A percentile compares a stretch with the other conserved stretches of the same genome.
Conservation (phyloP, 768 basidiomycete genomes). For the Pholiota conissans region DNA sequence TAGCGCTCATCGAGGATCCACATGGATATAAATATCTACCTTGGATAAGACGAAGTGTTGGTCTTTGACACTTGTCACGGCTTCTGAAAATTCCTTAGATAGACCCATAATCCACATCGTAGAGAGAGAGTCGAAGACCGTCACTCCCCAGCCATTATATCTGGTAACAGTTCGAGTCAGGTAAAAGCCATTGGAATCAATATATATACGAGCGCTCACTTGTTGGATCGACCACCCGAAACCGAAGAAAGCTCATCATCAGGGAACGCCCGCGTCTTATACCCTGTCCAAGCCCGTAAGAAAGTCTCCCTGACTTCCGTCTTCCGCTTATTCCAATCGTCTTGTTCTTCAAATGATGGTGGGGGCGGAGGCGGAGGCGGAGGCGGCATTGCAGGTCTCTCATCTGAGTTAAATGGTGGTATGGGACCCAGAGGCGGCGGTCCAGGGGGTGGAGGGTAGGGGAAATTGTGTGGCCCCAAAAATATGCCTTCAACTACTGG, state of each 20-base stretch:
- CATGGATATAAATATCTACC: constrained; percentile 11
- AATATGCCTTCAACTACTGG: background rate
- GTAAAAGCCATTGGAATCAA: background rate
- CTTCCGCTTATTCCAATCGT: background rate
- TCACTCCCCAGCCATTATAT: constrained; percentile 76
- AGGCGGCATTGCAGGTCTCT: background rate
- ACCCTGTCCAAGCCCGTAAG: constrained; percentile 59
- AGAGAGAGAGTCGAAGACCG: constrained; percentile 79
- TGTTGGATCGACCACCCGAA: constrained; percentile 47
- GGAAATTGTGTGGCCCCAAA: background rate
- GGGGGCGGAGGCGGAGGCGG: background rate
- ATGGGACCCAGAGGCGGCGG: background rate
- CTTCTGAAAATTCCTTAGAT: constrained; percentile 61
- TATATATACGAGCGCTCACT: constrained; percentile 37
- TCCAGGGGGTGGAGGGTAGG: background rate
- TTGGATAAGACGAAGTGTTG: constrained; percentile 38
- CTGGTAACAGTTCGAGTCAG: constrained; percentile 30
- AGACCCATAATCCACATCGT: constrained; percentile 83
- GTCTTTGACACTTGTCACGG: constrained; percentile 49
- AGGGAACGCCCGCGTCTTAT: constrained; percentile 49
- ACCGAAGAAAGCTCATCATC: constrained; percentile 60
- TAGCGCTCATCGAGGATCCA: background rate
- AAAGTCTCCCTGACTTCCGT: constrained; percentile 53
- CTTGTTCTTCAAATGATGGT: background rate
- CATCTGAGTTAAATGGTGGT: background rate